phyloP scores from a whole-genome alignment of 371 early-diverging fungal species.

The Thermomucor indicae-seudaticae region DNA sequence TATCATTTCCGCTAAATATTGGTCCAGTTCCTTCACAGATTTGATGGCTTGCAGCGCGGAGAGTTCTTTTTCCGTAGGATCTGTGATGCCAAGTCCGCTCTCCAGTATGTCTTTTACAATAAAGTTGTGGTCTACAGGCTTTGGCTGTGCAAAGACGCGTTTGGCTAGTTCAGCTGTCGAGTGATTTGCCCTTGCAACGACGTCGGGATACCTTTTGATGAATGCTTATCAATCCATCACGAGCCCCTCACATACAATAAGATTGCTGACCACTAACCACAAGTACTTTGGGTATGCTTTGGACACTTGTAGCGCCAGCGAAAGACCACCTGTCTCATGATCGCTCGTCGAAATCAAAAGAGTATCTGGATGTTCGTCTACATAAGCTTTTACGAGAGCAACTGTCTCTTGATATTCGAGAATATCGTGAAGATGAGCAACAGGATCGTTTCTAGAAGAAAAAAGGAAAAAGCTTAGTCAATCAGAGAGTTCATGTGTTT shows the following conservation, averaged over 20 bases:
- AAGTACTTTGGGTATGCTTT: constrained; percentile 73
- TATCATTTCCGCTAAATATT: constrained; percentile 64
- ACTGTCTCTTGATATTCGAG: constrained; percentile 84
- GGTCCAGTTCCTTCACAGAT: constrained; percentile 29
- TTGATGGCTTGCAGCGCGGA: constrained; percentile 25
- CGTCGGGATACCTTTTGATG: constrained; percentile 77
- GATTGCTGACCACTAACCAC: constrained; percentile 50
- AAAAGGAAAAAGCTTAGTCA: too few species aligned
- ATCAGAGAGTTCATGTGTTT: neutral
- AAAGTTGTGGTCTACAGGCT: too few species aligned
- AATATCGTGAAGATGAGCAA: constrained; percentile 87
- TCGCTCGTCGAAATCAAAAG: constrained; percentile 86
- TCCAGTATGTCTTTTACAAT: constrained; percentile 50
- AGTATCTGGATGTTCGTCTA: constrained; percentile 72
- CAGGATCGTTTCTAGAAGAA: constrained; percentile 80
- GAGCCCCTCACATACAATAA: neutral
- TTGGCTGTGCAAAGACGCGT: too few species aligned
- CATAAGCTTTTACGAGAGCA: constrained; percentile 65
- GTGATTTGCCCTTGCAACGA: constrained; percentile 56
- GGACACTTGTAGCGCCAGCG: constrained; percentile 68
- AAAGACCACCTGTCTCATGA: constrained; percentile 95
- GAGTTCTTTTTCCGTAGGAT: constrained; percentile 68
- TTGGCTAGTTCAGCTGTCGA: constrained; percentile 64
- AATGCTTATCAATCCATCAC: too few species aligned
- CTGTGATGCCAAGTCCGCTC: constrained; percentile 61